Conservation (phyloP, 345 rosid genomes). For the Eucalyptus tenuipes region DNA sequence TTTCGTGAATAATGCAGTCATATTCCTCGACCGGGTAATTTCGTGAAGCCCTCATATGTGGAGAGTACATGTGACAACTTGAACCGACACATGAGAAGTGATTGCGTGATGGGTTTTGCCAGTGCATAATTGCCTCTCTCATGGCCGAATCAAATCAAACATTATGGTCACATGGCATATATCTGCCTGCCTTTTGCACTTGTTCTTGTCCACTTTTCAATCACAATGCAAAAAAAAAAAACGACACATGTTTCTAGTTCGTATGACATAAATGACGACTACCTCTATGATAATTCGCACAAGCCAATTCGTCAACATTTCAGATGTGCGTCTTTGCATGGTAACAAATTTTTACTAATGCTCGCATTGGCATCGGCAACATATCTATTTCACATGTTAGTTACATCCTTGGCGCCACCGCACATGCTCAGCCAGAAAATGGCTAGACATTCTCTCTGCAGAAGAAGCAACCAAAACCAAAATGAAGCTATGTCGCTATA, state of each 20-base stretch:
- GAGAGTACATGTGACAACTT: background rate
- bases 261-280: background rate
- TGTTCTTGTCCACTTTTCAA: background rate
- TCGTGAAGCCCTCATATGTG: background rate
- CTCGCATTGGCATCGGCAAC: background rate
- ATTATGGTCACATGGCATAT: background rate
- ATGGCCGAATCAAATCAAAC: background rate
- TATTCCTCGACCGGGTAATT: background rate
- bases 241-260: background rate
- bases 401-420: background rate
- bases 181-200: background rate
- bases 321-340: background rate
- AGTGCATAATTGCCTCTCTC: background rate
- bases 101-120: background rate
- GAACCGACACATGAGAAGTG: background rate
- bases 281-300: background rate
- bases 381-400: background rate
- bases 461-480: background rate
- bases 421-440: background rate
- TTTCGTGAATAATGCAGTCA: background rate
- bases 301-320: background rate
- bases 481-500: background rate
- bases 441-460: background rate
- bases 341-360: background rate
- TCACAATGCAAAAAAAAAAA: background rate